A percentile compares a stretch with the other conserved stretches of the same genome.
Evolutionary conservation across 2,329 filamentous ascomycete species (phyloP).

Genomic region (Aspergillus texensis): DNA sequence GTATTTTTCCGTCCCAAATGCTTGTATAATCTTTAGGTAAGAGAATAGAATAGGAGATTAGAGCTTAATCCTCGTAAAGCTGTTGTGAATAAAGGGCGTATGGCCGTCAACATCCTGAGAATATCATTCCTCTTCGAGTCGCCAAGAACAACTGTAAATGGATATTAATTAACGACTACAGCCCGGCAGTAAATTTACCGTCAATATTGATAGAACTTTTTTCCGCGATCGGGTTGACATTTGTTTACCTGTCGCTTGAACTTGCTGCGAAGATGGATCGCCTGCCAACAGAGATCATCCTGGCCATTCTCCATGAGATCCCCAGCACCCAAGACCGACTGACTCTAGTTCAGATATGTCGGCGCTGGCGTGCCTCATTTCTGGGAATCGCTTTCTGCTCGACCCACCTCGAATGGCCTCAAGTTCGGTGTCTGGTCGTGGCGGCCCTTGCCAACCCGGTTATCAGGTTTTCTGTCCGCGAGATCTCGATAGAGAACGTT

Average conservation of each 20-base stretch:
- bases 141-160: no score
- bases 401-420: not conserved
- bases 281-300: not conserved
- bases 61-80: no score
- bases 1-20: not conserved
- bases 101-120: no score
- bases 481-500: not conserved
- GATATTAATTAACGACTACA: no score
- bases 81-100: no score
- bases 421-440: not conserved
- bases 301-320: not conserved
- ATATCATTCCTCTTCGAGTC: no score
- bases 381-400: not conserved
- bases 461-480: not conserved
- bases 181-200: no score
- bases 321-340: not conserved
- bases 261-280: not conserved
- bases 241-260: not conserved
- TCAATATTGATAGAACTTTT: no score
- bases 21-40: not conserved
- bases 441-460: not conserved
- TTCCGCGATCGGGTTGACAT: not conserved
- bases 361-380: not conserved
- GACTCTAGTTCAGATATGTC: not conserved
- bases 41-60: not conserved